phyloP scores from a whole-genome alignment of 441 rosid genomes.

The Populus hybrid region DNA sequence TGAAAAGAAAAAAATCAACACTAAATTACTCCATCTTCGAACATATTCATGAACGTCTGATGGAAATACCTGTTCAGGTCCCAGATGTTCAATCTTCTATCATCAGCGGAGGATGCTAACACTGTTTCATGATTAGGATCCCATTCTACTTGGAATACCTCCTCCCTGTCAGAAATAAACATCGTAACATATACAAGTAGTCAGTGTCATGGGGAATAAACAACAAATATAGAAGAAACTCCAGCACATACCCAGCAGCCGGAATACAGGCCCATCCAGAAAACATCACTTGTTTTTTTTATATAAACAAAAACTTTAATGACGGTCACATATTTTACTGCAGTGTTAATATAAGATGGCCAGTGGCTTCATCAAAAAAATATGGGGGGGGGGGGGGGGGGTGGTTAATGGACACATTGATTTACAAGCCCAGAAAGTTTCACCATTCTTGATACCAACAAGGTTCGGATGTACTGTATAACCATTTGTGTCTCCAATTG shows the following conservation, averaged over 20 bases:
- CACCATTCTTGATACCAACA: neutral
- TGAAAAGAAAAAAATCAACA: neutral
- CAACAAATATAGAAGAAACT: neutral
- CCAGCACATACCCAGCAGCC: neutral
- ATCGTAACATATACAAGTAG: neutral
- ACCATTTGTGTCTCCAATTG: neutral
- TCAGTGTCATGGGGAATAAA: neutral
- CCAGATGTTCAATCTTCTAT: conserved; percentile 89
- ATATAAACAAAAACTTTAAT: neutral
- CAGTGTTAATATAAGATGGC: neutral
- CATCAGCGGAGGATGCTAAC: conserved; percentile 86
- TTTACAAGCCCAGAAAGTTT: neutral
- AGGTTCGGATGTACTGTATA: neutral
- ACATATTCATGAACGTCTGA: neutral
- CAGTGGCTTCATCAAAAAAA: neutral
- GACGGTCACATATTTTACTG: neutral
- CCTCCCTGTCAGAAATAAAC: conserved; percentile 51
- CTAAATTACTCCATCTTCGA: neutral
- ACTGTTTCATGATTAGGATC: conserved; percentile 91
- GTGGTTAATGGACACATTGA: neutral
- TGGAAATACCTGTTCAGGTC: conserved; percentile 69
- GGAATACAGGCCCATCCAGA: neutral
- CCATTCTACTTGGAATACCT: conserved; percentile 95
- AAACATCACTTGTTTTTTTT: neutral
- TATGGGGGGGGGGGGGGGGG: no score